Evolutionary conservation across 2,329 filamentous ascomycete species (phyloP), one percentile per base, ranked within the genome.

Genomic region (Calonectria montana): DNA sequence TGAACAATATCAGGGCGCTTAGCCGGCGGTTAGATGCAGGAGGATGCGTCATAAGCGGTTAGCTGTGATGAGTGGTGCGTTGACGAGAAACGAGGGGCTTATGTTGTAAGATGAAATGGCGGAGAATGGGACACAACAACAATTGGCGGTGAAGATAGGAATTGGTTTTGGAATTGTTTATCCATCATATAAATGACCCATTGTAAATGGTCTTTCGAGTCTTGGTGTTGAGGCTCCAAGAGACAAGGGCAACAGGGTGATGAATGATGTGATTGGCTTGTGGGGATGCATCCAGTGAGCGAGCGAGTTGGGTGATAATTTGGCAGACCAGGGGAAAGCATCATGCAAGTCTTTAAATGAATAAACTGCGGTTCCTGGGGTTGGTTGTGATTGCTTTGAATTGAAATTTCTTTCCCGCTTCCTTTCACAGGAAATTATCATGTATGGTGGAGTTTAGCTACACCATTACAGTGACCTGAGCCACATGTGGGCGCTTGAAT

Each of bases 181-280:
- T 37, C 9, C 35, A 48, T 53, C 10, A 37, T 31, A n/a, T 25
- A 62, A 13, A 61, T 43, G 48, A 41, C 25, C 4, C 35, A 35
- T 39, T 31, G 55, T 62, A 2, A n/a, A 35, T 35, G 13, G 43
- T n/a, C 21, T 16, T 27, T 48, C 61, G 48, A 61, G 57, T 18
- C 65, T 63, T 78, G 77, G 76, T 76, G 76, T 79, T 78, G 77
- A 79, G 77, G 77, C 76, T 79, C 77, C 73, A 59, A 57, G 53
- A 65, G 50, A 67, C 70, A 71, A 74, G 57, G 63, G 53, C 67
- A 48, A 43, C 35, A 27, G 57, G 23, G 64, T 43, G 50, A 47
- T 35, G 16, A 25, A 66, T 13, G 48, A 35, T 39, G 37, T 76
- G 67, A 79, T 78, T 79, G 77, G 77, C 43, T 25, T 70, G 57